phyloP scores from a whole-genome alignment of 2,329 filamentous ascomycete species.

The Xylogone sp. region DNA sequence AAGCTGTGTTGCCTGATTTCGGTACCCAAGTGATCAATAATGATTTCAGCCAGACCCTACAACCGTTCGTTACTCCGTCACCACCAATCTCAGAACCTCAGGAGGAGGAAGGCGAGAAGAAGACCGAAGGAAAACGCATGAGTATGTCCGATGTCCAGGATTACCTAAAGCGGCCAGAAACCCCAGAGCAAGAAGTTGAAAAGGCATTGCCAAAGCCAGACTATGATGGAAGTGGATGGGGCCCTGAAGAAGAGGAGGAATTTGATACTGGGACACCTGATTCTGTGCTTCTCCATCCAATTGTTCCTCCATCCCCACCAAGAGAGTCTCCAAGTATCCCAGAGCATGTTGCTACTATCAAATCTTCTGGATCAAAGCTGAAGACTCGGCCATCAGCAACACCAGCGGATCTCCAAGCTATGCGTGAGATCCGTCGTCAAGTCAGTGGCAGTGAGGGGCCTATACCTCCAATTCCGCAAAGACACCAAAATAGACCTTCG shows the following conservation, averaged over 20 bases:
- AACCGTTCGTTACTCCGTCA: constrained; percentile 49
- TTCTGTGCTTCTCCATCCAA: constrained; percentile 80
- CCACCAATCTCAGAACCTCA: constrained; percentile 25
- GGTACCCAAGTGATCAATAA: constrained; percentile 42
- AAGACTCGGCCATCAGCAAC: constrained; percentile 88
- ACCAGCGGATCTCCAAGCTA: constrained; percentile 75
- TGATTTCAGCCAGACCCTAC: constrained; percentile 51
- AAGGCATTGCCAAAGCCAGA: constrained; percentile 51
- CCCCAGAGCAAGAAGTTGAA: constrained; percentile 13
- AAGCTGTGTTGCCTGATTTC: constrained; percentile 40
- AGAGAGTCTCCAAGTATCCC: constrained; percentile 62
- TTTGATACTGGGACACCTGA: constrained; percentile 71
- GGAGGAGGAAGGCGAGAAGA: constrained; percentile 12
- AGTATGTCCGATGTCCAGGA: constrained; percentile 22
- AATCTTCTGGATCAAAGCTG: constrained; percentile 78
- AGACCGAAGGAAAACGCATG: constrained; percentile 8
- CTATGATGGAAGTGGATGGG: constrained; percentile 62
- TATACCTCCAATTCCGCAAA: constrained; percentile 58
- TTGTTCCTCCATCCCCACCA: constrained; percentile 31
- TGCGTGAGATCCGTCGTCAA: constrained; percentile 82
- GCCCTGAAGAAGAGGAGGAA: constrained; percentile 48
- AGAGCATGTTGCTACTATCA: constrained; percentile 82
- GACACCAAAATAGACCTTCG: constrained; percentile 53
- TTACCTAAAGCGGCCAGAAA: constrained; percentile 19
- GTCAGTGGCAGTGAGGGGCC: constrained; percentile 76